Conservation (phyloP, 371 early-diverging fungal genomes). For the Mucor irregularis region DNA sequence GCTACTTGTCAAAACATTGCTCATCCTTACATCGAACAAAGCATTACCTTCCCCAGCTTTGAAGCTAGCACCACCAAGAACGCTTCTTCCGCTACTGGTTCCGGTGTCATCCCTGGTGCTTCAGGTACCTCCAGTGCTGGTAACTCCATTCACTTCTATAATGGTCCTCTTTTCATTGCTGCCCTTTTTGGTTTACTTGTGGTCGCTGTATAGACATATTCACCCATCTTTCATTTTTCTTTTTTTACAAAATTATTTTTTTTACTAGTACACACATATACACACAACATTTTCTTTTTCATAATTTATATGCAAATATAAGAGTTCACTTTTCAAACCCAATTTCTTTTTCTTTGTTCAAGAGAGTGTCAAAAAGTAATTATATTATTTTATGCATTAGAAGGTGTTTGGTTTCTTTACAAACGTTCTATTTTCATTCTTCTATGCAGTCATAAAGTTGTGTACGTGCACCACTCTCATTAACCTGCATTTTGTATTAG, state of each 20-base stretch:
- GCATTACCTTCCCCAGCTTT: conserved; percentile 42
- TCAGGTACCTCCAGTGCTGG: conserved; percentile 13
- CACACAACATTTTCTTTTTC: too few relatives aligned
- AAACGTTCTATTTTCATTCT: too few relatives aligned
- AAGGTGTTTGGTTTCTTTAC: too few relatives aligned
- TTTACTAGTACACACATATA: neutral
- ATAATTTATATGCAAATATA: neutral
- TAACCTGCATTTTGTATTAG: too few relatives aligned
- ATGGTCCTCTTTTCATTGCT: conserved; percentile 36
- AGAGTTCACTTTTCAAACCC: conserved; percentile 6
- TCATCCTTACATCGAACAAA: conserved; percentile 48
- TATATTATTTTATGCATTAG: too few relatives aligned
- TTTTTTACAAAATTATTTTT: neutral
- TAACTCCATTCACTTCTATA: conserved; percentile 11
- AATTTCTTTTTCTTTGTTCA: too few relatives aligned
- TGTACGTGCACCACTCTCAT: too few relatives aligned
- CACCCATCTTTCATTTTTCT: neutral
- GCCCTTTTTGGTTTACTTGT: conserved; percentile 31
- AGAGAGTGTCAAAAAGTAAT: too few relatives aligned
- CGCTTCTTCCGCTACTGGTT: conserved; percentile 30
- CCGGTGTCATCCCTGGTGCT: conserved; percentile 38
- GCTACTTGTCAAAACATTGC: conserved; percentile 59
- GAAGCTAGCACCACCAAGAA: conserved; percentile 26
- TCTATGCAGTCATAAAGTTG: too few relatives aligned
- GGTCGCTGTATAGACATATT: conserved; percentile 21